Evolutionary conservation across 495 filamentous ascomycete genomes (phyloP), one percentile per base, ranked within the genome.

Genomic region (Podospora didyma): DNA sequence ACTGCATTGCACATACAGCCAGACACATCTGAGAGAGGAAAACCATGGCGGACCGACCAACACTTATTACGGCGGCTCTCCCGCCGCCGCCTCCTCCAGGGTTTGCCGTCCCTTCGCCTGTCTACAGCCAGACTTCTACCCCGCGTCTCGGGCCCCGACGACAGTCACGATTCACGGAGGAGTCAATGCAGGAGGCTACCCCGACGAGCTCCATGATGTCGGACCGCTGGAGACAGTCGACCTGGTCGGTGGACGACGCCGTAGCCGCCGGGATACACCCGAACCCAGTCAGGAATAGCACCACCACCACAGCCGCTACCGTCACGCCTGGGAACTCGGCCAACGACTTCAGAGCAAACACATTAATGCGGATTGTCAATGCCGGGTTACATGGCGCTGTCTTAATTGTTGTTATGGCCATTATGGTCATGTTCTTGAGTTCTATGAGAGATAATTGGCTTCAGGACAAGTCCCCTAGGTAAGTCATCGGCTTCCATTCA

Each of bases 111-210:
- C 26, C 26, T 9, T 31, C 26, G 26, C 26, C 26, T 4, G 26
- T 31, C 3, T 31, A 31, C 26, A 31, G 26, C 26, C 26, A 31
- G 9, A 31, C 26, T 9, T 31, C 26, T 9, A 31, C 26, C 4
- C 26, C 26, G 26, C 26, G 26, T 31, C 26, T 31, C 3, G 26
- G 26, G 9, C 26, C 26, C 9, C 26, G 67, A 14, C 41, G 63
- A 7, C 64, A 62, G 42, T 70, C 68, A 12, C 61, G 68, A 9
- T 70, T 70, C 49, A 65, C 63, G 0, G 68, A 70, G 54, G 60
- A 68, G 19, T 55, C 51, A 41, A 65, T 68, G 57, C 44, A 60
- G 10, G 63, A 66, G n/a, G 52, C 54, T 42, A 66, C 64, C n/a
- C 69, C 66, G 2, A 59, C 56, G 0, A 57, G 50, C 17, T 66